Base-by-base conservation (phyloP, 495 filamentous ascomycete genomes). In the Talaromyces adpressus region DNA sequence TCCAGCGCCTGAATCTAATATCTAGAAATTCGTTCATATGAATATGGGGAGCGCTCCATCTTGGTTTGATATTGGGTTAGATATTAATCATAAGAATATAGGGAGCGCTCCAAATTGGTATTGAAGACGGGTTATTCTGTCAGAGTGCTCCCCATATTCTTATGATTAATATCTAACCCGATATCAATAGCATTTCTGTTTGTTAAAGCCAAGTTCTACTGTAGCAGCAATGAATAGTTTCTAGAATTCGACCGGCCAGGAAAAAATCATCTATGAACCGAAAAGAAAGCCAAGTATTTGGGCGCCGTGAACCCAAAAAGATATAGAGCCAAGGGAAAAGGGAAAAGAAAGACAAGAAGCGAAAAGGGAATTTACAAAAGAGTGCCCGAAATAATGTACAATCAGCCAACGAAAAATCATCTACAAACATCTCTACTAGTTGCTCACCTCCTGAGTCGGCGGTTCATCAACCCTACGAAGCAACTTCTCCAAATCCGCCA, bases 401-500 rank as follows among this genome's bases (percentile, higher is more conserved):
- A 49, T 20, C 1, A 18, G 2, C 45, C 18, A 8, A 20, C 18
- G 1, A n/a, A 22, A 3, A 54, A 20, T 54, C 23, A 20, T 54
- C 23, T 27, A 27, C 18, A 53, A 53, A 7, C 23, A 23, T 53
- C 51, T 29, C 52, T n/a, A 27, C n/a, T 56, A 27, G 22, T 22
- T 56, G 20, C 23, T 56, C 52, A 29, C n/a, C 20, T 25, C 8
- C 20, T 29, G 52, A 56, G 52, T 56, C 52, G 52, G 30, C 9
- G 52, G 52, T 23, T 56, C 52, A 25, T 56, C 52, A 25, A 56
- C 52, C 27, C 22, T 16, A 9, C 59, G 59, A 23, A 61, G 22
- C 60, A 89, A 72, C 63, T 70, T 79, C 74, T 87, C 81, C 56
- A 89, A 76, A 75, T 87, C 86, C 27, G 77, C 82, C 68, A 88